Percentiles rank a stretch among this genome's conserved stretches.
These are phyloP conservation scores for Fusarium pseudoanthophilum DNA, from an alignment of 2,329 filamentous ascomycete species.

Conservation along the genomic window DNA sequence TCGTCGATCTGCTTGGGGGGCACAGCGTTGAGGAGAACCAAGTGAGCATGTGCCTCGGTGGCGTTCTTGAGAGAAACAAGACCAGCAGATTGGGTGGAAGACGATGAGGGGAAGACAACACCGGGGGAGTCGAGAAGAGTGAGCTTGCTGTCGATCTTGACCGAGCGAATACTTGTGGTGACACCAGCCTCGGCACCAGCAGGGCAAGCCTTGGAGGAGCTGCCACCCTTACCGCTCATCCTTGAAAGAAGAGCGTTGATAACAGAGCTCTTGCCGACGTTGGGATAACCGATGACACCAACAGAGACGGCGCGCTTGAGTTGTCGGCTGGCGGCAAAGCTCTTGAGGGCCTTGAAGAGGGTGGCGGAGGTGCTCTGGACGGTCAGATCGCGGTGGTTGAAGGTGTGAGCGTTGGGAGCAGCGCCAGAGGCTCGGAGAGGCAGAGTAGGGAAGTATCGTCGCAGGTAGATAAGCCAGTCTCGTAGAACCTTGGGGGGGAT, in stretches of 20 bases:
- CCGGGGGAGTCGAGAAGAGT: constrained; percentile 94
- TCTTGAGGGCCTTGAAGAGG: constrained; percentile 89
- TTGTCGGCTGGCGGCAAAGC: constrained; percentile 83
- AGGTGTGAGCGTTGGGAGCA: constrained; percentile 86
- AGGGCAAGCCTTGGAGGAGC: constrained; percentile 75
- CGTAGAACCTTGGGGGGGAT: constrained; percentile 84
- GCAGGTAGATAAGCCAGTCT: constrained; percentile 84
- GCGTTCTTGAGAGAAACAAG: constrained; percentile 67
- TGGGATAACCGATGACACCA: constrained; percentile 94
- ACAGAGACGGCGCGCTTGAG: constrained; percentile 91
- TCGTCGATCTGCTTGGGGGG: constrained; percentile 95
- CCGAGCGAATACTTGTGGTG: constrained; percentile 85
- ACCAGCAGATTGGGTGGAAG: constrained; percentile 50
- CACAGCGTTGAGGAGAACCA: constrained; percentile 89
- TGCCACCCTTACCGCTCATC: constrained; percentile 71
- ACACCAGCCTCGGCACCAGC: constrained; percentile 92
- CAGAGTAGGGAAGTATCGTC: constrained; percentile 90
- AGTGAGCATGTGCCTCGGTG: constrained; percentile 81
- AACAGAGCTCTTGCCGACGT: constrained; percentile 95
- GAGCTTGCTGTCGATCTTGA: constrained; percentile 95
- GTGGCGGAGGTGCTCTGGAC: constrained; percentile 86
- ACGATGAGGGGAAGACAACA: constrained; percentile 86
- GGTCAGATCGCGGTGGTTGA: constrained; percentile 90
- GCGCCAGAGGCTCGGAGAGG: constrained; percentile 86
- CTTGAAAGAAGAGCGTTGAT: constrained; percentile 91